phyloP scores from a whole-genome alignment of 2,329 filamentous ascomycete genomes.

The Stagonosporopsis chrysanthemi region DNA sequence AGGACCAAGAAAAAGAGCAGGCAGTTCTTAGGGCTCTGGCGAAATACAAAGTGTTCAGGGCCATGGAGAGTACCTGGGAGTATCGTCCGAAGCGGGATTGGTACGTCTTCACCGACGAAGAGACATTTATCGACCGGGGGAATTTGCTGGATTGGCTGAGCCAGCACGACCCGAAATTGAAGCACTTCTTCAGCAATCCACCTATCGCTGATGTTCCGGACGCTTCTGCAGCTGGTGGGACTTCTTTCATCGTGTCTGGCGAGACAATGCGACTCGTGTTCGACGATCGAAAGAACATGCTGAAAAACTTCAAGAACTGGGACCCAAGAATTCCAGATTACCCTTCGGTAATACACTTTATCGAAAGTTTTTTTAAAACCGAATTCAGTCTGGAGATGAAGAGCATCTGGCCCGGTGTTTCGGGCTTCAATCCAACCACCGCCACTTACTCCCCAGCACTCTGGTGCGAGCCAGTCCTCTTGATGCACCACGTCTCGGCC shows the following conservation, averaged over 20 bases:
- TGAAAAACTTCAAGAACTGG: constrained; percentile 56
- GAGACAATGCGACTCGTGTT: constrained; percentile 55
- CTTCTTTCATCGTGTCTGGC: constrained; percentile 61
- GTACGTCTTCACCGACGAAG: constrained; percentile 67
- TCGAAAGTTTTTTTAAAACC: constrained; percentile 55
- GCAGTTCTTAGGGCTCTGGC: constrained; percentile 35
- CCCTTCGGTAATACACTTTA: constrained; percentile 60
- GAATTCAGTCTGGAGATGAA: constrained; percentile 57
- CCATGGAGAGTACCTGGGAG: constrained; percentile 46
- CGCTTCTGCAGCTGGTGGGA: constrained; percentile 61
- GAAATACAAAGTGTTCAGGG: constrained; percentile 51
- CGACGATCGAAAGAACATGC: constrained; percentile 52
- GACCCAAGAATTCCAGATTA: constrained; percentile 57
- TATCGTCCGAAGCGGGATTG: constrained; percentile 59
- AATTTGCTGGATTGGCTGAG: constrained; percentile 63
- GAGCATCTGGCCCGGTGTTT: constrained; percentile 55
- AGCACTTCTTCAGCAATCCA: constrained; percentile 61
- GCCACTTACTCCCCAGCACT: constrained; percentile 55
- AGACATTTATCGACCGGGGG: constrained; percentile 64
- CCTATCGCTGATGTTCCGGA: constrained; percentile 44
- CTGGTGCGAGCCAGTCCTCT: constrained; percentile 47
- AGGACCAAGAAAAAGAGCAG: constrained; percentile 30
- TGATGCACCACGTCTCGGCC: constrained; percentile 56
- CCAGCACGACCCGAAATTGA: constrained; percentile 57
- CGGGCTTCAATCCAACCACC: constrained; percentile 40